Base-by-base conservation (phyloP, 2,329 filamentous ascomycete species). In the Thelonectria rubi region DNA sequence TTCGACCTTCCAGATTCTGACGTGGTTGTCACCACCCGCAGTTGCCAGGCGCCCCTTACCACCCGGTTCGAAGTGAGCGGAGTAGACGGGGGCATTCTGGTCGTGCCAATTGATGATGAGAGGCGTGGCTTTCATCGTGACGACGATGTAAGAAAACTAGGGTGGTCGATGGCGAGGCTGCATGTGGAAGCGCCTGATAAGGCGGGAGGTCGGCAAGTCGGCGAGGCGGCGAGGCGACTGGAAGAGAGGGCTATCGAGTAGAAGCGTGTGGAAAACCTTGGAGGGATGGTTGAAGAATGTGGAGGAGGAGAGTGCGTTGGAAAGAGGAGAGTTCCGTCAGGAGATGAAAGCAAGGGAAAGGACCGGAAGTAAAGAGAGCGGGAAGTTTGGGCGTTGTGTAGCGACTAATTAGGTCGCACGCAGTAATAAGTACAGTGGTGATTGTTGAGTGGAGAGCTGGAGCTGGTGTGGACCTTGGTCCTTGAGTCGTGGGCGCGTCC, bases 71-170 rank as follows among this genome's bases (percentile, higher is more conserved):
- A 98, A 99, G 78, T 98, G 94, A 70, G 93, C 93, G 45, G 94
- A 97, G 81, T 98, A 99, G 76, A 99, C 94, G 61, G 95, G 95
- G 72, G 92, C 89, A 80, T 96, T 97, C 75, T 97, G 92, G 78
- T 97, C 92, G 80, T 99, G 96, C 95, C 95, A 99, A 83, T 96
- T 93, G 81, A 99, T 94, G 76, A 98, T 94, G 71, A 99, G 86
- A 72, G 95, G 94, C 74, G 93, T 90, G 75, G 93, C 94, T 86
- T 97, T 98, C 95, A 99, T 99, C 76, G 78, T 83, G 78, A 74
- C 74, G 71, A 70, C 60, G 58, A 60, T 60, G 55, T 24, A 62
- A 49, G 51, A 59, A 56, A 66, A 61, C 68, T 70, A 69, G 46
- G 69, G 69, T 48, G 67, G 72, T 58, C 55, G 67, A 60, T 56